Evolutionary conservation across 495 filamentous ascomycete genomes (phyloP).

Genomic region (Aspergillus bertholletiae): DNA sequence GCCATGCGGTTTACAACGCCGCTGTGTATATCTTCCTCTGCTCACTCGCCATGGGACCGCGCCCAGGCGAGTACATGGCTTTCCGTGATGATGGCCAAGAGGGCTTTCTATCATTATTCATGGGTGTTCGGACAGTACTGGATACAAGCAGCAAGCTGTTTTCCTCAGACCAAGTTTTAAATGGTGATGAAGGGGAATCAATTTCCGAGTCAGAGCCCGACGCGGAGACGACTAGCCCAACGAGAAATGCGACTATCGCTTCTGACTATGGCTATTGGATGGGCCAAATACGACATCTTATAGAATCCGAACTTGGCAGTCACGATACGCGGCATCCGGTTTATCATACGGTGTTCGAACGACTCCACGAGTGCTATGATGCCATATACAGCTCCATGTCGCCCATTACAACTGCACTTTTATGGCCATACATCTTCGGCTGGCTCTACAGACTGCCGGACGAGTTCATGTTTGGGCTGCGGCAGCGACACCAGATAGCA

Average conservation of each 20-base stretch:
- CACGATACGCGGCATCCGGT: background rate
- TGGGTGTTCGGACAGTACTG: constrained; percentile 7
- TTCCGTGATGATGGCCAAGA: constrained; percentile 7
- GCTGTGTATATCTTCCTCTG: constrained; percentile 5
- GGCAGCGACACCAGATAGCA: background rate
- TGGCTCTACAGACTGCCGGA: constrained; percentile 10
- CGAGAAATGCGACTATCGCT: background rate
- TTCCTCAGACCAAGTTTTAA: background rate
- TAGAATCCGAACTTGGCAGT: background rate
- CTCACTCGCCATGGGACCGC: constrained; percentile 5
- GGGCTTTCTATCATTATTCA: constrained; percentile 5
- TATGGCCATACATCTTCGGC: constrained; percentile 4
- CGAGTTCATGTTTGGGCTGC: constrained; percentile 3
- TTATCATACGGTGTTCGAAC: background rate
- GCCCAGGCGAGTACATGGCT: constrained; percentile 10
- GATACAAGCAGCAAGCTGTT: background rate
- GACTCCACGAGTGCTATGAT: background rate
- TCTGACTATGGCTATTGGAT: background rate
- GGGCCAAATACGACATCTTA: background rate
- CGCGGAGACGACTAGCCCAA: background rate
- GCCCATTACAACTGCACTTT: background rate
- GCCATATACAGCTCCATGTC: background rate
- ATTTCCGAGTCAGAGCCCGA: background rate
- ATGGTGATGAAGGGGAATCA: background rate
- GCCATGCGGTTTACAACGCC: background rate